Conservation (phyloP, 176 grass and related monocot species). For the Puya raimondii region DNA sequence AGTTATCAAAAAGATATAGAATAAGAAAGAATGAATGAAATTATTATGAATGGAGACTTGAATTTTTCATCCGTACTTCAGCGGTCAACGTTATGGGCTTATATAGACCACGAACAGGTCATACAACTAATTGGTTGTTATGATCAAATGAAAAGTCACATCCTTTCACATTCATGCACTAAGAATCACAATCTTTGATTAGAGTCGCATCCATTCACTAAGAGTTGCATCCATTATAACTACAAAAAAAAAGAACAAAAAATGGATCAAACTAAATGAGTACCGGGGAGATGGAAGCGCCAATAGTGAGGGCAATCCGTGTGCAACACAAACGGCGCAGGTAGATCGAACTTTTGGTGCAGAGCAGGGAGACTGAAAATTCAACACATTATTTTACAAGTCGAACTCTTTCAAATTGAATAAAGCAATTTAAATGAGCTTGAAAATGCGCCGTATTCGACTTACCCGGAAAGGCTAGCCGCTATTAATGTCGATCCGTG, state of each 20-base stretch:
- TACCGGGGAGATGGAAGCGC: constrained; percentile 92
- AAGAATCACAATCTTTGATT: too few relatives aligned
- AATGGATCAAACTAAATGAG: background rate
- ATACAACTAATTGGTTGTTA: background rate
- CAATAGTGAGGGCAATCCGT: constrained; percentile 95
- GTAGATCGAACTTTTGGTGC: constrained; percentile 99
- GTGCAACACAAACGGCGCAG: constrained; percentile 82
- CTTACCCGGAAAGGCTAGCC: constrained; percentile 80
- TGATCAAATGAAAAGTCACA: too few relatives aligned
- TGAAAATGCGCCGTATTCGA: background rate
- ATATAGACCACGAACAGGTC: too few relatives aligned
- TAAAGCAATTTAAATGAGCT: background rate
- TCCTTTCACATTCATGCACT: too few relatives aligned
- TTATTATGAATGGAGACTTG: too few relatives aligned
- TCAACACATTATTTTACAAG: constrained; percentile 14
- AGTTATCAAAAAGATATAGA: too few relatives aligned
- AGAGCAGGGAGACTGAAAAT: constrained; percentile 73
- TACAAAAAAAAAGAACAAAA: too few relatives aligned
- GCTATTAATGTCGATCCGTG: constrained; percentile 94
- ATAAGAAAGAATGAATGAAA: too few relatives aligned
- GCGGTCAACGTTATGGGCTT: too few relatives aligned
- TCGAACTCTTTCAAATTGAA: background rate
- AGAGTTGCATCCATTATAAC: too few relatives aligned
- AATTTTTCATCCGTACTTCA: too few relatives aligned
- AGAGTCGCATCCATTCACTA: too few relatives aligned